Evolutionary conservation across 441 rosid species (phyloP), one percentile per base, ranked within the genome.

Genomic region (Manihot esculenta): DNA sequence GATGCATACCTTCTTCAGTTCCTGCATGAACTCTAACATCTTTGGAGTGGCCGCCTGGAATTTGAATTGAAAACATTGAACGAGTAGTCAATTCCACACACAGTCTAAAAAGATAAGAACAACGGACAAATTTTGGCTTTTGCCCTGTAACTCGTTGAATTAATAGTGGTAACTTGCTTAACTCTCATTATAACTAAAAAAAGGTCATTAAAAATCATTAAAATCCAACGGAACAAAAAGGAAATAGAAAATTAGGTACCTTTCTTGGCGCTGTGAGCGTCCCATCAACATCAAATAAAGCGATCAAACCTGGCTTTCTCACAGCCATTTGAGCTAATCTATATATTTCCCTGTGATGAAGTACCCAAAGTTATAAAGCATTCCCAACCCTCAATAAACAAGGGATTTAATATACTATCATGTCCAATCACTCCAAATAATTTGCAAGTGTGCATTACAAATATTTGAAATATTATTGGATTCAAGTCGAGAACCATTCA

Each of bases 241-340:
- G 63, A 53, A 30, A 71, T 48, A 64, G 67, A 48, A 38, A 44
- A 66, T 11, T 42, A 1, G 13, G 59, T 48, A 85, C 93, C 92
- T 93, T 91, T 83, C 99, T 88, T 18, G 98, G 96, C 72, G 99
- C 98, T 3, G 99, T 91, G 55, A 95, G 96, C 77, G 99, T 79
- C 9, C 80, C 83, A 73, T 79, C 83, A 55, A 79, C 80, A 68
- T 79, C 83, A 67, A 90, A 91, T 72, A 89, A 72, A 71, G 90
- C 91, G 61, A 87, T 87, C 73, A 89, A 69, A 64, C 92, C 94
- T 58, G 92, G 84, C 38, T 78, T 85, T 66, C 80, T 78, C 21
- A 64, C 73, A 7, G 88, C 90, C 90, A 87, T 86, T 84, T 73
- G 63, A 69, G 62, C 60, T 48, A 10, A 35, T 2, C 23, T 24